phyloP scores from a whole-genome alignment of 345 rosid genomes.

The Corymbia maculata region DNA sequence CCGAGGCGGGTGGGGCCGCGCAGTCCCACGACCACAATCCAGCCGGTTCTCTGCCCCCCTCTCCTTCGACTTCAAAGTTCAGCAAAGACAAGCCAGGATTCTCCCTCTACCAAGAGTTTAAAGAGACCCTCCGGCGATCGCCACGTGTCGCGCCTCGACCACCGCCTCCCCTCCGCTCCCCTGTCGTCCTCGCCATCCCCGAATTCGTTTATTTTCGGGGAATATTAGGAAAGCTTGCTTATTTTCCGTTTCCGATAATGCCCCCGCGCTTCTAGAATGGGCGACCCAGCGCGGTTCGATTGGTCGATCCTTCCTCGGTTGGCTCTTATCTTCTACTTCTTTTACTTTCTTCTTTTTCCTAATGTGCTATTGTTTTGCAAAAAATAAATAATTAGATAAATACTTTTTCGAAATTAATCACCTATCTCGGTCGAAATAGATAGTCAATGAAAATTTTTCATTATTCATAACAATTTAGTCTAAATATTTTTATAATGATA shows the following conservation, averaged over 20 bases:
- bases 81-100: background rate
- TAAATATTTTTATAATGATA: fast-evolving
- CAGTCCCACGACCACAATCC: background rate
- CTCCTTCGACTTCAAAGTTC: background rate
- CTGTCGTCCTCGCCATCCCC: background rate
- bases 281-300: background rate
- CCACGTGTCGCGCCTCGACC: background rate
- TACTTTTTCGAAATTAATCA: background rate
- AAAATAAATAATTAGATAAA: no score
- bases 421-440: background rate
- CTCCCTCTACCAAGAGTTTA: background rate
- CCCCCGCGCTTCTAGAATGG: background rate
- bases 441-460: background rate
- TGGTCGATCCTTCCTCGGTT: background rate
- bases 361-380: background rate
- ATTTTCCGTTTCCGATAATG: background rate
- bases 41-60: background rate
- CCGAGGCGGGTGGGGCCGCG: background rate
- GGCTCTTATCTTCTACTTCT: background rate
- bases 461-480: background rate
- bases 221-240: background rate
- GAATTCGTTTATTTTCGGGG: background rate
- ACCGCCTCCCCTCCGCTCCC: background rate
- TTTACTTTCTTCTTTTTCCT: no score
- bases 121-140: background rate